Percentiles rank a stretch among this genome's conserved stretches.
Evolutionary conservation across 1,139 yeast genomes (phyloP).

Genomic region (Lodderomyces pseudojiufengensis): DNA sequence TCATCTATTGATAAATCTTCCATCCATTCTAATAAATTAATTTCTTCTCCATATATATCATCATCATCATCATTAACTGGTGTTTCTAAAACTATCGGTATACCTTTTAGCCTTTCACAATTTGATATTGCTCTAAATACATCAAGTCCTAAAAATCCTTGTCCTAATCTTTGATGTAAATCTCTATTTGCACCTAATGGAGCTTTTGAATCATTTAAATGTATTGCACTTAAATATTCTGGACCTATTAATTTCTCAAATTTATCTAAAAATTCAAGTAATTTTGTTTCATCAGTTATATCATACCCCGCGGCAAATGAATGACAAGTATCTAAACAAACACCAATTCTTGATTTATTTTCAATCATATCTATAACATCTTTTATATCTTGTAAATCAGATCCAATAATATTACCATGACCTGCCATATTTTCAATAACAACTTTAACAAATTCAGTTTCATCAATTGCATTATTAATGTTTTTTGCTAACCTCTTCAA

Average conservation of each 20-base stretch:
- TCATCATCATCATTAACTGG: constrained; percentile 62
- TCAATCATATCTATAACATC: constrained; percentile 74
- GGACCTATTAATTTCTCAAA: constrained; percentile 74
- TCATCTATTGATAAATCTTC: constrained; percentile 54
- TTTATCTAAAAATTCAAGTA: constrained; percentile 63
- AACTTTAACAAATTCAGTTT: constrained; percentile 75
- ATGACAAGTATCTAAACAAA: constrained; percentile 94
- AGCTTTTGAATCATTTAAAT: constrained; percentile 90
- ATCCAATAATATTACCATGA: constrained; percentile 87
- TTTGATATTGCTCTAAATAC: constrained; percentile 77
- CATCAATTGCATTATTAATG: constrained; percentile 71
- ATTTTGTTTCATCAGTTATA: constrained; percentile 51
- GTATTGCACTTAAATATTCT: constrained; percentile 74
- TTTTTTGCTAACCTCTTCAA: constrained; percentile 67
- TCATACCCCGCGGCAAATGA: constrained; percentile 97
- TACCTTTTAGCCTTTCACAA: constrained; percentile 51
- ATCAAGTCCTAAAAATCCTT: constrained; percentile 86
- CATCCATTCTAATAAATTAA: constrained; percentile 70
- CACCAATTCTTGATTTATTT: constrained; percentile 80
- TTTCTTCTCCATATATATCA: constrained; percentile 72
- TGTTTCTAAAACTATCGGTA: constrained; percentile 89
- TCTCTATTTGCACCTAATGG: constrained; percentile 90
- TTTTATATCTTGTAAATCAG: constrained; percentile 68
- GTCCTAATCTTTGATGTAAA: constrained; percentile 84
- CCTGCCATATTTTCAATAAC: constrained; percentile 99